A percentile compares a stretch with the other conserved stretches of the same genome.
These are phyloP conservation scores for Sclerotinia minor DNA, from an alignment of 2,329 filamentous ascomycete genomes.

Conservation along the genomic window DNA sequence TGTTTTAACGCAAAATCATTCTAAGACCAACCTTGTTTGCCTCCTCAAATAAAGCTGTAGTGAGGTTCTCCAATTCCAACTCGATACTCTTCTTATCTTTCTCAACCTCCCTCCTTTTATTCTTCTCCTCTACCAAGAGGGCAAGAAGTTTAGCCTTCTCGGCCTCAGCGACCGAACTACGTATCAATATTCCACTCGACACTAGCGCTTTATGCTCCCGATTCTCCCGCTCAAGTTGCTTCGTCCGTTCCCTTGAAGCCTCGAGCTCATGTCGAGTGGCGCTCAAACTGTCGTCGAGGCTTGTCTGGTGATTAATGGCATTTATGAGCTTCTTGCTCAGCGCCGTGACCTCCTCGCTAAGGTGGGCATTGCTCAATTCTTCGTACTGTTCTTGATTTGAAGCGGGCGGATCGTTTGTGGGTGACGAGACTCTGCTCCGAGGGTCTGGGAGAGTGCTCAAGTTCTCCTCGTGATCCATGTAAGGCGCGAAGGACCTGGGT, in stretches of 20 bases:
- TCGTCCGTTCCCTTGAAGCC: conserved; percentile 64
- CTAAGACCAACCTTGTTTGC: conserved; percentile 71
- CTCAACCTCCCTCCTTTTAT: conserved; percentile 63
- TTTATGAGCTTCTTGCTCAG: conserved; percentile 95
- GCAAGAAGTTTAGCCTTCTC: conserved; percentile 63
- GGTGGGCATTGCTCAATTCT: conserved; percentile 51
- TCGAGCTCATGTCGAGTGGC: conserved; percentile 83
- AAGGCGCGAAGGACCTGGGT: conserved; percentile 40
- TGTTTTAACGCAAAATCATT: background rate
- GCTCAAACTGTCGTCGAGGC: conserved; percentile 83
- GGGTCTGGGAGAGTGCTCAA: conserved; percentile 71
- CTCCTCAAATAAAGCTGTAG: conserved; percentile 93
- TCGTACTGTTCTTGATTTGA: conserved; percentile 50
- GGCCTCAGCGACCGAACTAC: conserved; percentile 70
- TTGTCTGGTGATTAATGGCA: conserved; percentile 94
- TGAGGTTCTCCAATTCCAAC: conserved; percentile 85
- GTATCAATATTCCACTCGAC: conserved; percentile 72
- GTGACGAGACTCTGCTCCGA: conserved; percentile 54
- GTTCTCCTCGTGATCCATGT: conserved; percentile 55
- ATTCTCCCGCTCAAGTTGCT: conserved; percentile 60
- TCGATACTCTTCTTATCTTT: conserved; percentile 88
- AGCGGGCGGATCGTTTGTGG: conserved; percentile 44
- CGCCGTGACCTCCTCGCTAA: conserved; percentile 74
- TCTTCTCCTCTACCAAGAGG: conserved; percentile 64
- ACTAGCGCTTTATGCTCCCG: conserved; percentile 70